Evolutionary conservation across 768 basidiomycete species (phyloP).

Genomic region (Rhodotorula graminis): DNA sequence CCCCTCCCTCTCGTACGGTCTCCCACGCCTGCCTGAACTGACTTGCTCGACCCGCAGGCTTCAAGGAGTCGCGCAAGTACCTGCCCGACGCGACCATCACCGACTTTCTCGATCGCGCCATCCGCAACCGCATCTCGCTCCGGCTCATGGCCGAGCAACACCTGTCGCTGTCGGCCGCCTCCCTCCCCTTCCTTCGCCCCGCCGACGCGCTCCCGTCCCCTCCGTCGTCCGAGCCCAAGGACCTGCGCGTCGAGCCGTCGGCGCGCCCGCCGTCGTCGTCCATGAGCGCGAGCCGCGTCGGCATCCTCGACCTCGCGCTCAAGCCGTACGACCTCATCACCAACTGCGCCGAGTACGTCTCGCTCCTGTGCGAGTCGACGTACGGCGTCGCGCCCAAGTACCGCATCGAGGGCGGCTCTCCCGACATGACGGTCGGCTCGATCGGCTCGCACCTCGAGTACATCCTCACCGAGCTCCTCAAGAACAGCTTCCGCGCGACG

Average conservation of each 20-base stretch:
- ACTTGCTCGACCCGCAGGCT: conserved; percentile 49
- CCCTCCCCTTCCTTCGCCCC: conserved; percentile 20
- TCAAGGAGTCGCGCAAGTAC: conserved; percentile 79
- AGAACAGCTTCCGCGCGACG: conserved; percentile 85
- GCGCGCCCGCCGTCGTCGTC: conserved; percentile 10
- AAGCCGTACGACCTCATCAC: conserved; percentile 68
- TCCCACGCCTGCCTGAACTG: background rate
- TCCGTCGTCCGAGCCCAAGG: conserved; percentile 4
- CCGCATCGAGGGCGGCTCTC: conserved; percentile 63
- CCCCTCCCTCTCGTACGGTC: background rate
- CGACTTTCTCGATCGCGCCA: conserved; percentile 74
- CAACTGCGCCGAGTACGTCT: conserved; percentile 77
- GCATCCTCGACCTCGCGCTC: conserved; percentile 68
- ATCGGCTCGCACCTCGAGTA: conserved; percentile 88
- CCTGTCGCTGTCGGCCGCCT: conserved; percentile 67
- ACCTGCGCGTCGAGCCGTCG: conserved; percentile 17
- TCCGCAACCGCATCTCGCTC: conserved; percentile 79
- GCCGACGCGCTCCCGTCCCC: conserved; percentile 61
- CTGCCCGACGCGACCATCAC: conserved; percentile 75
- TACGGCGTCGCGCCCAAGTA: conserved; percentile 67
- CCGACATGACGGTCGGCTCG: conserved; percentile 58
- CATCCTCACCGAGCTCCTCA: conserved; percentile 81
- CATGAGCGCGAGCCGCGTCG: conserved; percentile 47
- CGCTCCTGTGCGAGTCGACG: conserved; percentile 76
- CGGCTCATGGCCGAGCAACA: conserved; percentile 80